These are phyloP conservation scores for Auricularia heimuer DNA, from an alignment of 768 basidiomycete species.

Conservation along the genomic window DNA sequence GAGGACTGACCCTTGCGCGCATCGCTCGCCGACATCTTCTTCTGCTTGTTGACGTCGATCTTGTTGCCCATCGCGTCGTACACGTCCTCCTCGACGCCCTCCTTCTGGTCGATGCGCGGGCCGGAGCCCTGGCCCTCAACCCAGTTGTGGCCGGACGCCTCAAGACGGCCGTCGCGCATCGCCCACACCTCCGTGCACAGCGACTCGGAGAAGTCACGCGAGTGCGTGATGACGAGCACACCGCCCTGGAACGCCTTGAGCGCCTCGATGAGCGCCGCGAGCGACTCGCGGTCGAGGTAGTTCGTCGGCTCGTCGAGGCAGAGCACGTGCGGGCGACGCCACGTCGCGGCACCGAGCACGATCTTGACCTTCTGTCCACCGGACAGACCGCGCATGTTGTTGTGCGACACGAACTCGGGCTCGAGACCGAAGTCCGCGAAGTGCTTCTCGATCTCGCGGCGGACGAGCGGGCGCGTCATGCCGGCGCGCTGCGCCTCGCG, in stretches of 20 bases:
- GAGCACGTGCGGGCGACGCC: constrained; percentile 97
- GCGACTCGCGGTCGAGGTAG: constrained; percentile 99
- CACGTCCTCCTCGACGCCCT: constrained; percentile 78
- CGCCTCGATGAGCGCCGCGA: constrained; percentile 96
- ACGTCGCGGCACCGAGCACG: constrained; percentile 94
- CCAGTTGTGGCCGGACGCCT: constrained; percentile 99
- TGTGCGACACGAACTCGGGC: constrained; percentile 97
- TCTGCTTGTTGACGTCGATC: constrained; percentile 72
- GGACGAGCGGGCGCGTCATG: constrained; percentile 91
- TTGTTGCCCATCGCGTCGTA: constrained; percentile 99
- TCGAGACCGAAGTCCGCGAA: constrained; percentile 99
- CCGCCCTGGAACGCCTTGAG: constrained; percentile 98
- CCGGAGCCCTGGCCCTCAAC: constrained; percentile 98
- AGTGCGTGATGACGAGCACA: constrained; percentile 96
- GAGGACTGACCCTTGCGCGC: constrained; percentile 49
- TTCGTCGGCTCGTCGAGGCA: constrained; percentile 97
- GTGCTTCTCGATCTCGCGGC: constrained; percentile 98
- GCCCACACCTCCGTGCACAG: constrained; percentile 98
- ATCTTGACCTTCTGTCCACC: constrained; percentile 99
- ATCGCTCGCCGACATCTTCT: constrained; percentile 78
- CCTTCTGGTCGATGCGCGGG: constrained; percentile 87
- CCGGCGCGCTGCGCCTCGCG: constrained; percentile 95
- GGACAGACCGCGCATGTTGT: constrained; percentile 97
- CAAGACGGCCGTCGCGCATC: constrained; percentile 92
- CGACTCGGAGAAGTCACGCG: constrained; percentile 98